Evolutionary conservation across 2,329 filamentous ascomycete genomes (phyloP), one percentile per base, ranked within the genome.

Genomic region (Nectriaceae sp.): DNA sequence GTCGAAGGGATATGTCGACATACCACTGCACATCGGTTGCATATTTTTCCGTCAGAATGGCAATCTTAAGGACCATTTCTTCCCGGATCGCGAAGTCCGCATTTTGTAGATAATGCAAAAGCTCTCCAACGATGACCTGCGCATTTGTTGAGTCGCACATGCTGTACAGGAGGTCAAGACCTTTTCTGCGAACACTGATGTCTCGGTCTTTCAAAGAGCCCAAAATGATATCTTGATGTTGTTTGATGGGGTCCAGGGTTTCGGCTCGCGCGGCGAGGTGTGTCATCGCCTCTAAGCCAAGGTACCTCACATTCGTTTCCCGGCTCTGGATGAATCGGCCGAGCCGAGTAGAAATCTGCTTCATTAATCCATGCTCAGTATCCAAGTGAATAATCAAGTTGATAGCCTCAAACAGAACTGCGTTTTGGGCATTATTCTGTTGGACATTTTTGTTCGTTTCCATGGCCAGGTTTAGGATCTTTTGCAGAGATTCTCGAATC

Each of bases 1-100:
- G 81, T 47, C 93, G 85, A 57, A 99, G 78, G 11, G 94, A 96
- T 59, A 97, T 97, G 66, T 99, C 93, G 54, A 99, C 95, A 69
- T 99, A 99, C 94, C 94, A 99, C 74, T 97, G 93, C 18, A 96
- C 90, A 64, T 99, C 94, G 1, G 92, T 97, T 20, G 94, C 94
- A 67, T 99, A 99, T 67, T 97, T 97, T 68, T 99, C 94, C 0
- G 95, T 97, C 56, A 99, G 72, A 64, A 99, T 99, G 44, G 94
- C 94, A 70, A 99, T 96, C 74, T 99, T 99, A 54, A 99, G 78
- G 4, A 97, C 94, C 94, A 99, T 99, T 70, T 99, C 94, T 73
- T 99, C 95, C 55, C 95, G 85, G 62, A 99, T 97, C 4, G 93
- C 93, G 69, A 96, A 99, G 70, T 99, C 94, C 40, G 94, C 94